Evolutionary conservation across 495 filamentous ascomycete genomes (phyloP).

Genomic region (Aspergillus coremiiformis): DNA sequence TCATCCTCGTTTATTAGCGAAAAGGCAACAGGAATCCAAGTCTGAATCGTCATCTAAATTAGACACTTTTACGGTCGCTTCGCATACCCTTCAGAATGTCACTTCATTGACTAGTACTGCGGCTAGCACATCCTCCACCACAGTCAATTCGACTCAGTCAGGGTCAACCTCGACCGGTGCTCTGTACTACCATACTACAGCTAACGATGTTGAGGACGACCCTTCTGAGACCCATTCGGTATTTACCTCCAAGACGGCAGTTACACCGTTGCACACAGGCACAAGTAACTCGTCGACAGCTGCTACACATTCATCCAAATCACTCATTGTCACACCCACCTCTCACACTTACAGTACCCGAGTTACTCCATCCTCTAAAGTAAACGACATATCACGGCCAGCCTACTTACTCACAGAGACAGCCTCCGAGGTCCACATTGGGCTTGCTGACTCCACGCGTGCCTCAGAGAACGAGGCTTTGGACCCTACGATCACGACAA

Average conservation of each 20-base stretch:
- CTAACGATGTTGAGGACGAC: neutral
- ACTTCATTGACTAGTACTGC: neutral
- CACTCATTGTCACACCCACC: neutral
- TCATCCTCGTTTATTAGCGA: conserved; percentile 8
- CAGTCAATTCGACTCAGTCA: neutral
- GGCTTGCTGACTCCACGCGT: no score
- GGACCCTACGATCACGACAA: neutral
- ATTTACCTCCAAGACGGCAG: neutral
- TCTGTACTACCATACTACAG: neutral
- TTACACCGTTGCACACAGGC: neutral
- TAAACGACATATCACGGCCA: neutral
- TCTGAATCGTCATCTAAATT: neutral
- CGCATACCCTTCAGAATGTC: neutral
- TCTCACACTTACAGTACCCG: neutral
- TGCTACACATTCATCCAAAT: neutral
- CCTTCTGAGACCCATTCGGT: neutral
- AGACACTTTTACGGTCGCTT: neutral
- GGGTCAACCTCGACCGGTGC: neutral
- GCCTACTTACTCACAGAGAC: neutral
- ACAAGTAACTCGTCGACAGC: neutral
- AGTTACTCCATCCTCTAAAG: neutral
- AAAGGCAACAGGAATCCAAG: neutral
- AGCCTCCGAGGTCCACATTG: neutral
- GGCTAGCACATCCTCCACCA: neutral
- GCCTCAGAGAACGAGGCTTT: neutral